Evolutionary conservation across 1,284 basidiomycete species (phyloP).

Genomic region (Ganoderma multipileum): DNA sequence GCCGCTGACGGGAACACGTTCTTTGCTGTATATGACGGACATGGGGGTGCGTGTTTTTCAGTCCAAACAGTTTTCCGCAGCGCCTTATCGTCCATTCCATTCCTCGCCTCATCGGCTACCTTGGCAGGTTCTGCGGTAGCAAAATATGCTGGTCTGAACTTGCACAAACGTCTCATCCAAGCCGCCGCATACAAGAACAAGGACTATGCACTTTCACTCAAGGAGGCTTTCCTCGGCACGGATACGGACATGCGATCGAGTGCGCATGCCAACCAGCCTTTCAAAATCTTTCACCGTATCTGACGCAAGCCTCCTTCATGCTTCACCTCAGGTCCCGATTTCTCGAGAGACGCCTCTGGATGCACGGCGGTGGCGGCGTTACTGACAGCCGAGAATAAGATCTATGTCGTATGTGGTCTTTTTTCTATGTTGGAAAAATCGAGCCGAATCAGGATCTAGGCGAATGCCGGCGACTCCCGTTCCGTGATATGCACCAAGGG

Average conservation of each 20-base stretch:
- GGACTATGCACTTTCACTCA: conserved; percentile 83
- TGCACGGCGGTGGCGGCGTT: conserved; percentile 95
- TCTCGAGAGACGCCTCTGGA: conserved; percentile 92
- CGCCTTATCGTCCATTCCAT: conserved; percentile 12
- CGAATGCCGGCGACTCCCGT: conserved; percentile 97
- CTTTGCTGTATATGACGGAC: conserved; percentile 98
- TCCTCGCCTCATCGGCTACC: not conserved
- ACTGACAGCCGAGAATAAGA: conserved; percentile 79
- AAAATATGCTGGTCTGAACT: conserved; percentile 88
- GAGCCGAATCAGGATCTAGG: conserved; percentile 53
- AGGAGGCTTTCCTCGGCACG: conserved; percentile 90
- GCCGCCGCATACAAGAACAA: conserved; percentile 78
- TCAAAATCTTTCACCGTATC: conserved; percentile 19
- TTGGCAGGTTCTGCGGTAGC: conserved; percentile 84
- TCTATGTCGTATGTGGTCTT: conserved; percentile 73
- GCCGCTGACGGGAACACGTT: conserved; percentile 70
- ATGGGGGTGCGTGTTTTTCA: conserved; percentile 74
- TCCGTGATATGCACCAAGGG: conserved; percentile 91
- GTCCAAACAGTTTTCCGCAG: conserved; percentile 5
- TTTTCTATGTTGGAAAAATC: not conserved
- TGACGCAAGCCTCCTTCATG: conserved; percentile 20
- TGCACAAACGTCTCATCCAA: conserved; percentile 82
- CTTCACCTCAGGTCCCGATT: conserved; percentile 72
- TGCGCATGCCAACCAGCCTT: conserved; percentile 45
- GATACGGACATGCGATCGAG: conserved; percentile 93